Base-by-base conservation (phyloP, 768 basidiomycete genomes). In the Plicaturopsis crispa region DNA sequence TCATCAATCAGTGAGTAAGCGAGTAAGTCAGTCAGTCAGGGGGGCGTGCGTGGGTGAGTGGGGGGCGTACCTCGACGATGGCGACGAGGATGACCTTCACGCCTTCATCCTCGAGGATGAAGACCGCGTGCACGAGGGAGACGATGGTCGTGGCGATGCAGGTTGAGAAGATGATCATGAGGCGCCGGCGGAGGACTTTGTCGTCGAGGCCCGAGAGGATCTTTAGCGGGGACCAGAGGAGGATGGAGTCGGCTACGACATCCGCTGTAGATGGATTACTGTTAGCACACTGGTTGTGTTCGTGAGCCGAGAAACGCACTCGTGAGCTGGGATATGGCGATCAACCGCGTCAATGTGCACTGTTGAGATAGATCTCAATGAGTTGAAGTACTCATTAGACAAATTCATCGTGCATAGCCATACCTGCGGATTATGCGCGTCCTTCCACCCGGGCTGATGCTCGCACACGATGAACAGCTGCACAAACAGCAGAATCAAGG, bases 131-230 rank as follows among this genome's bases (percentile, higher is more conserved):
- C 2, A 73, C 65, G 11, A 58, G 49, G 37, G 59, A 62, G 36
- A 65, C 63, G 24, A 68, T 47, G 6, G 66, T 74, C 5, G 72
- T 74, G 36, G 68, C 52, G 40, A 74, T 64, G 36, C 72, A 72
- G 8, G 75, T 65, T 7, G 75, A 75, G 51, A 78, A 75, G 35
- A 74, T 70, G 37, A 73, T 49, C 43, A 69, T 60, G 24, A 70
- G 56, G n/a, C 64, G 63, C 1, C 59, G 51, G 4, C 68, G 65
- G 2, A 74, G 48, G 19, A 42, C 46, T 12, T 49, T 54, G 39
- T 68, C 64, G 14, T 55, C 58, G 18, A 76, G 57, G 17, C 60
- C 55, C 43, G 59, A 53, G 24, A 79, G 62, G 4, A 77, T 54
- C n/a, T 63, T 57, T 3, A 74, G 40, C 0, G 75, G 74, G 1